These are phyloP conservation scores for Plantago coronopus DNA, from an alignment of 305 asterid genomes.

Conservation along the genomic window DNA sequence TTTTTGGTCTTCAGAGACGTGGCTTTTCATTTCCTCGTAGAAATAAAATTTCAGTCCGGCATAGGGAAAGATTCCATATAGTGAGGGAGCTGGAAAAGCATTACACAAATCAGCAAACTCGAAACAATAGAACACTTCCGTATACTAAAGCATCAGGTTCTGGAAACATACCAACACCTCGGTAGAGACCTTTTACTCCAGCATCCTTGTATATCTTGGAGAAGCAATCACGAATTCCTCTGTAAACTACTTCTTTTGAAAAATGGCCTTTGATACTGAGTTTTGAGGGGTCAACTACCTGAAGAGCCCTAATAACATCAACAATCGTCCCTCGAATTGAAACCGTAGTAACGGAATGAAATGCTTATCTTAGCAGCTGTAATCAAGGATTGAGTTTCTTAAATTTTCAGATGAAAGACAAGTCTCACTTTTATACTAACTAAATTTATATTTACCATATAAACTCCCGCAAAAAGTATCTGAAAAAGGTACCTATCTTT, in stretches of 20 bases:
- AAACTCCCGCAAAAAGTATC: no score
- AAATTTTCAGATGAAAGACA: background rate
- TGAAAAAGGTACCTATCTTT: no score
- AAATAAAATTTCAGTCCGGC: conserved; percentile 92
- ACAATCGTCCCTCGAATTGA: conserved; percentile 15
- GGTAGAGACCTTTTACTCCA: conserved; percentile 77
- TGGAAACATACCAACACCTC: conserved; percentile 75
- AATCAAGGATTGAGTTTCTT: background rate
- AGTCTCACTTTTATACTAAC: background rate
- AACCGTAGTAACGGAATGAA: conserved; percentile 15
- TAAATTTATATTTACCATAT: no score
- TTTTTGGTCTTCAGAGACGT: conserved; percentile 62
- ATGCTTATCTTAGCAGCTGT: background rate
- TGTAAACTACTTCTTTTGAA: conserved; percentile 46
- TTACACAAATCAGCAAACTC: background rate
- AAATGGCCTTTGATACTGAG: conserved; percentile 34
- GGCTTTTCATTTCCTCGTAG: conserved; percentile 91
- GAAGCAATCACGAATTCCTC: conserved; percentile 82
- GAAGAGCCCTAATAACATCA: conserved; percentile 31
- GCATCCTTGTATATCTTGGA: conserved; percentile 75
- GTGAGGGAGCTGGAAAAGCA: conserved; percentile 71
- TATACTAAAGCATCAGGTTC: background rate
- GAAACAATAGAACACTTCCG: background rate
- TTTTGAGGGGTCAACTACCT: conserved; percentile 66
- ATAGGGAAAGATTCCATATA: conserved; percentile 88